These are phyloP conservation scores for Cichorium intybus DNA, from an alignment of 140 eudicot species.

Conservation along the genomic window DNA sequence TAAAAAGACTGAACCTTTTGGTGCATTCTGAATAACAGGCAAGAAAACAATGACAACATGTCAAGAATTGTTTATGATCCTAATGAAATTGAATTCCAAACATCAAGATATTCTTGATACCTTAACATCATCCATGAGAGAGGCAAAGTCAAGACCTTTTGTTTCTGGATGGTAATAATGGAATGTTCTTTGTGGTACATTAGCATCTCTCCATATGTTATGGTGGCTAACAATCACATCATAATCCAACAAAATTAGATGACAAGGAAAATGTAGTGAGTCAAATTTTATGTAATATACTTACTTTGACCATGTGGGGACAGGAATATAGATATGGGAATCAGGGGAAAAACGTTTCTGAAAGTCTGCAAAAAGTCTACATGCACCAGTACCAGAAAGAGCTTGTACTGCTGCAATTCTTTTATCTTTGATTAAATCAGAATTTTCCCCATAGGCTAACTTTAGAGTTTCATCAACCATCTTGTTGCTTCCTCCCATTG, in stretches of 20 bases:
- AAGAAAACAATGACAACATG: not conserved
- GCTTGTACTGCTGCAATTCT: conserved; percentile 94
- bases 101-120: too few species aligned
- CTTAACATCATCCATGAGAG: conserved; percentile 90
- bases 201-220: conserved; percentile 98
- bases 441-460: conserved; percentile 86
- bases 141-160: conserved; percentile 84
- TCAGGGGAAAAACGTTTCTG: conserved; percentile 92
- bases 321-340: conserved; percentile 88
- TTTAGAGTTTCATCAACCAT: conserved; percentile 87
- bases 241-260: conserved; percentile 9
- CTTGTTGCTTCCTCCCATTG: conserved; percentile 91
- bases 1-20: conserved; percentile 87
- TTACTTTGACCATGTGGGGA: conserved; percentile 98
- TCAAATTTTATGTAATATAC: conserved; percentile 21
- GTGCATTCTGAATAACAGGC: conserved; percentile 68
- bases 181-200: conserved; percentile 77
- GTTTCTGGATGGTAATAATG: conserved; percentile 92
- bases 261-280: not conserved
- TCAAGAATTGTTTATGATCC: not conserved
- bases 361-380: conserved; percentile 92
- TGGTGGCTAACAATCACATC: conserved; percentile 66
- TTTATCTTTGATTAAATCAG: conserved; percentile 88
- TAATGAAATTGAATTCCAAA: too few species aligned
- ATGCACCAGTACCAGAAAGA: conserved; percentile 99